Conservation (phyloP, 1,139 yeast genomes). For the Magnusiomyces tetraspermus region DNA sequence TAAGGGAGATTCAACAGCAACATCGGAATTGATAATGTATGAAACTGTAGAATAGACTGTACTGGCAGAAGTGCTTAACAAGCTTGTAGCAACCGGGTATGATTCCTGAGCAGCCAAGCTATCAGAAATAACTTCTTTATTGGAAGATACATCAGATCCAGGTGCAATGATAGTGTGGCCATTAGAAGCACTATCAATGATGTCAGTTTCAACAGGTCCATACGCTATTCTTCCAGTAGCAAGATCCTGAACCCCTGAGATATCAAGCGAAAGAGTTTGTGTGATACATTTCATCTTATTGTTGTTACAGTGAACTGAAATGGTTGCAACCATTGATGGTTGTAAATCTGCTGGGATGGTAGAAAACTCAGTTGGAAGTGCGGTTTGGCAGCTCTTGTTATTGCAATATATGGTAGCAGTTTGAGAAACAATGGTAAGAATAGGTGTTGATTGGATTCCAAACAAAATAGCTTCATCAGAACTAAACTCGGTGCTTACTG, state of each 20-base stretch:
- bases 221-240: too few relatives aligned
- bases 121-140: too few relatives aligned
- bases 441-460: not conserved
- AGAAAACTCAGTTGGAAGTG: not conserved
- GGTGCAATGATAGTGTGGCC: not conserved
- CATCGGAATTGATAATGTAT: too few relatives aligned
- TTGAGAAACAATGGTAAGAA: not conserved
- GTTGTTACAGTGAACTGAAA: not conserved
- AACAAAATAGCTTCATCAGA: not conserved
- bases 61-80: too few relatives aligned
- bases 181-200: not conserved
- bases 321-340: not conserved
- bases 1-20: too few relatives aligned
- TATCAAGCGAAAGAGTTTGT: not conserved
- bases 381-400: not conserved
- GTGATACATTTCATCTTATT: not conserved
- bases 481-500: not conserved
- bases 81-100: too few relatives aligned
- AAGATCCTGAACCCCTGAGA: not conserved
- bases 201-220: not conserved
- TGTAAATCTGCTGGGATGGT: not conserved
- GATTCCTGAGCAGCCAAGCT: too few relatives aligned
- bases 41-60: too few relatives aligned
- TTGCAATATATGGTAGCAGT: not conserved
- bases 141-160: too few relatives aligned